Conservation (phyloP, 2,329 filamentous ascomycete species). For the Aotearoamyces nothofagi region DNA sequence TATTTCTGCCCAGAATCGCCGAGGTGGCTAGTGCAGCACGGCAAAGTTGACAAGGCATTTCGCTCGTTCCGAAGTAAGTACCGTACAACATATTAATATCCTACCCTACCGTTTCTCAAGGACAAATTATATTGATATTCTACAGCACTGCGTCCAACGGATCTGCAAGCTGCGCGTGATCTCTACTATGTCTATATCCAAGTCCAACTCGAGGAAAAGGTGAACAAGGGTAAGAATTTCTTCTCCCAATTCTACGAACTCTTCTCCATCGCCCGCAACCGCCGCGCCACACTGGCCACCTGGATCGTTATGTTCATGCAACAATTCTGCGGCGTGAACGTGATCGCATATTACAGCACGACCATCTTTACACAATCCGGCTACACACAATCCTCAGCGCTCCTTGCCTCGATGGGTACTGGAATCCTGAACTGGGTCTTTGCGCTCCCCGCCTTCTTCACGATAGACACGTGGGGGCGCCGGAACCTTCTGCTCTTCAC, state of each 20-base stretch:
- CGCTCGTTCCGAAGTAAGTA: no score
- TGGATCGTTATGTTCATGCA: constrained; percentile 55
- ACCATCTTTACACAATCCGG: constrained; percentile 43
- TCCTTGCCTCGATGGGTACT: constrained; percentile 46
- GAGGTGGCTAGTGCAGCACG: constrained; percentile 46
- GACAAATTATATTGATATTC: constrained; percentile 38
- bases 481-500: constrained; percentile 47
- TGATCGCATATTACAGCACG: constrained; percentile 44
- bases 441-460: constrained; percentile 46
- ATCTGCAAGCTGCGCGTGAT: constrained; percentile 38
- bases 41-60: constrained; percentile 42
- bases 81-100: no score
- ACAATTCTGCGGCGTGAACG: constrained; percentile 38
- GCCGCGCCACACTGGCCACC: constrained; percentile 42
- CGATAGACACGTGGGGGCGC: constrained; percentile 53
- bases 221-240: constrained; percentile 36
- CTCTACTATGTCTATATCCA: constrained; percentile 41
- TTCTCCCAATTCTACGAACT: constrained; percentile 43
- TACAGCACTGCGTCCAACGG: constrained; percentile 31
- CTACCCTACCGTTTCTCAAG: no score
- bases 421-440: constrained; percentile 52
- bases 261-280: constrained; percentile 43
- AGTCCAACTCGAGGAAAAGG: constrained; percentile 38
- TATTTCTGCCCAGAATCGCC: constrained; percentile 29
- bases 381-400: constrained; percentile 32